Base-by-base conservation (phyloP, 805 yeast species). In the Lachancea dasiensis region DNA sequence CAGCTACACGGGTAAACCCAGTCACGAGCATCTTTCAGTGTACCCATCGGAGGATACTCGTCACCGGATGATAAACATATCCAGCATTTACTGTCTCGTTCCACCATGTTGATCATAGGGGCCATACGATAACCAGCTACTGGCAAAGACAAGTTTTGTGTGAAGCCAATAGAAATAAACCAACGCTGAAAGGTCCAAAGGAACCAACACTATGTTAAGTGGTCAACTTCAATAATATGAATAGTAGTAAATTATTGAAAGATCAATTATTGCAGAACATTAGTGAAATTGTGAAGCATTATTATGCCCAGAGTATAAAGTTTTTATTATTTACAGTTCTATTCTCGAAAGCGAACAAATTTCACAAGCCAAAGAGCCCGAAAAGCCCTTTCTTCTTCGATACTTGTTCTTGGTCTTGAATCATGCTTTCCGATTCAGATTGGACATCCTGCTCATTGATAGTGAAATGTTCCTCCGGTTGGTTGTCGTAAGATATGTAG, bases 371-470 rank as follows among this genome's bases (percentile, higher is more conserved):
- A 61, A 81, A 82, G 16, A 82, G 57, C 5, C 92, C 89, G 55
- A 84, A 79, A 53, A 84, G 76, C 2, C 90, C 86, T 44, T 75
- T 70, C 54, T 75, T 79, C 63, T 76, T 69, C 10, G 54, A 62
- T 27, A 65, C 60, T 17, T 56, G 59, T 3, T 51, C 56, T 31
- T 40, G 30, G 24, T 45, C 60, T 15, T 41, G 39, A n/a, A n/a
- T n/a, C n/a, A n/a, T n/a, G n/a, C n/a, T n/a, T n/a, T n/a, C n/a
- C n/a, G n/a, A n/a, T n/a, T 7, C 16, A 11, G 34, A 14, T 20
- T 31, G 34, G 24, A 22, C 25, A 9, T 22, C 30, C 30, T n/a
- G 14, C 32, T 11, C 13, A 9, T 3, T 10, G 10, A 4, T 10
- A 7, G 14, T 15, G 20, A 15, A 10, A 18, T 10, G n/a, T 5